Evolutionary conservation across 2,329 filamentous ascomycete species (phyloP).

Genomic region (Diatrype stigma): DNA sequence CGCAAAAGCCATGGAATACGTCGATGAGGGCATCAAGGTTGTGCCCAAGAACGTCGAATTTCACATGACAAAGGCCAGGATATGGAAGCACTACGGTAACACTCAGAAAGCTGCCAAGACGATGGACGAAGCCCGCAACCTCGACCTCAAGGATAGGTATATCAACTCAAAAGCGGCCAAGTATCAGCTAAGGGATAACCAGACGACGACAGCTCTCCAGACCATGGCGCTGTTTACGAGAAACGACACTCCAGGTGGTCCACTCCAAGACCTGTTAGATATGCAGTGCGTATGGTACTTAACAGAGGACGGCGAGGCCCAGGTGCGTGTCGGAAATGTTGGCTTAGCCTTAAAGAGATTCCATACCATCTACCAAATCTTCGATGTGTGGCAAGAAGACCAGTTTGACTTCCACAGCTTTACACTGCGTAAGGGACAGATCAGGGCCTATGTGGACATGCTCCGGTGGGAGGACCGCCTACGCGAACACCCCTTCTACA

Average conservation of each 20-base stretch:
- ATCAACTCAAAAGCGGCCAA: constrained; percentile 99
- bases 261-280: constrained; percentile 85
- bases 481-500: constrained; percentile 90
- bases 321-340: constrained; percentile 74
- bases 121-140: constrained; percentile 81
- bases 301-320: constrained; percentile 90
- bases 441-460: constrained; percentile 93
- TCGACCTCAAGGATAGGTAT: constrained; percentile 89
- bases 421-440: constrained; percentile 93
- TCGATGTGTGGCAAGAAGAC: constrained; percentile 96
- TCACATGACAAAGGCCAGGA: constrained; percentile 90
- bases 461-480: constrained; percentile 91
- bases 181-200: constrained; percentile 89
- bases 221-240: constrained; percentile 94
- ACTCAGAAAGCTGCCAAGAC: constrained; percentile 72
- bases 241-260: constrained; percentile 82
- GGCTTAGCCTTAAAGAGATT: constrained; percentile 90
- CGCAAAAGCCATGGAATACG: constrained; percentile 72
- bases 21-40: constrained; percentile 77
- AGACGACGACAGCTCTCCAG: constrained; percentile 79
- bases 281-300: constrained; percentile 99
- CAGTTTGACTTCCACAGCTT: constrained; percentile 99
- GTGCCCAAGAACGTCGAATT: constrained; percentile 83
- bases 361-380: constrained; percentile 83
- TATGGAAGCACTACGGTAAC: constrained; percentile 87